Percentiles rank a stretch among this genome's conserved stretches.
These are phyloP conservation scores for Russula compacta DNA, from an alignment of 768 basidiomycete genomes.

Conservation along the genomic window DNA sequence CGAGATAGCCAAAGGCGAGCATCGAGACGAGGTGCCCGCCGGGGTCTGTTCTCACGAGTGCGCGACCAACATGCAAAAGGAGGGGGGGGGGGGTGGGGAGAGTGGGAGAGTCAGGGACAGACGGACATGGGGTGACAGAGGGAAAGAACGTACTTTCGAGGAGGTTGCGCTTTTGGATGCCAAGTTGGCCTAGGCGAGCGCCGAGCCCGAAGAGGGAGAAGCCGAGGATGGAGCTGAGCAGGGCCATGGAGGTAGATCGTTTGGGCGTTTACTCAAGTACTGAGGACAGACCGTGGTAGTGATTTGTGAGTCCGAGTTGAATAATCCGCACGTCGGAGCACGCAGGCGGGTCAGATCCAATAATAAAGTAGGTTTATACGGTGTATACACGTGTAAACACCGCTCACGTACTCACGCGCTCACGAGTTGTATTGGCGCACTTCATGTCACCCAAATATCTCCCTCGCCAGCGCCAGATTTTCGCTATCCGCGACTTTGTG, in stretches of 20 bases:
- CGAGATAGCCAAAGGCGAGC: conserved; percentile 58
- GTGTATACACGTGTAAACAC: neutral
- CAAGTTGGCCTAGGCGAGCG: conserved; percentile 77
- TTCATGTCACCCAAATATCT: too few relatives aligned
- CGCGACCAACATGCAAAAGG: neutral
- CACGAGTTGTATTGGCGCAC: too few relatives aligned
- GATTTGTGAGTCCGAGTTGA: neutral
- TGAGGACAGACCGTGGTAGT: neutral
- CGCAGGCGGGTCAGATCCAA: too few relatives aligned
- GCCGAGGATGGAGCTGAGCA: conserved; percentile 62
- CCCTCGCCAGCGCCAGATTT: too few relatives aligned
- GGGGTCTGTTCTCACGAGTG: conserved; percentile 42
- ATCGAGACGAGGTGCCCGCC: conserved; percentile 62
- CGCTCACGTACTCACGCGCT: too few relatives aligned
- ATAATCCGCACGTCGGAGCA: too few relatives aligned
- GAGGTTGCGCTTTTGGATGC: conserved; percentile 72
- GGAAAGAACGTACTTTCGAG: conserved; percentile 54
- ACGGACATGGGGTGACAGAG: neutral
- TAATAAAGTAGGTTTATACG: too few relatives aligned
- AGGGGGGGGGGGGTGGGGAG: too few relatives aligned
- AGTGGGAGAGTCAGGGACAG: neutral
- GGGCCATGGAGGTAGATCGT: conserved; percentile 38
- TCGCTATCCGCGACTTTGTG: too few relatives aligned
- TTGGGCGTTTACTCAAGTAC: neutral
- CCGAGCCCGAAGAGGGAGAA: conserved; percentile 79